Evolutionary conservation across 768 basidiomycete genomes (phyloP).

Genomic region (Boletus eberwhitei): DNA sequence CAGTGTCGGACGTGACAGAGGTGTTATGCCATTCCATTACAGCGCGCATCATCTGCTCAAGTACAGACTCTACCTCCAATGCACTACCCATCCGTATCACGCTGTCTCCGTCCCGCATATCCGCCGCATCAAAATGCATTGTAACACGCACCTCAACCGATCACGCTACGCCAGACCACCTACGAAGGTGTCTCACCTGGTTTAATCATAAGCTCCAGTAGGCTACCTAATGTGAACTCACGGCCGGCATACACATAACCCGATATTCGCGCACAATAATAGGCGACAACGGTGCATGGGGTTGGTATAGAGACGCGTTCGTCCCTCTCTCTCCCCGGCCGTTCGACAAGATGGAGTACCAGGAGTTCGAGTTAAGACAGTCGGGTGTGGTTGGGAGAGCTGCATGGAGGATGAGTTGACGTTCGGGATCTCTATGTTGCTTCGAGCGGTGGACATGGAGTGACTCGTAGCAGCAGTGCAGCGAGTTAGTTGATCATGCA

Average conservation of each 20-base stretch:
- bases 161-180: slow-evolving; percentile 2
- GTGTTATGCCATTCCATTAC: not conserved
- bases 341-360: slow-evolving; percentile 46
- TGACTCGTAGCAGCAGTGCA: not conserved
- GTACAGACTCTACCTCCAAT: slow-evolving; percentile 25
- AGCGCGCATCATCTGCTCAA: slow-evolving; percentile 21
- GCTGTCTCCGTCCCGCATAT: slow-evolving; percentile 5
- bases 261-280: slow-evolving; percentile 14
- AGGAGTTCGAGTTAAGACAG: slow-evolving; percentile 39
- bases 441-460: slow-evolving; percentile 37
- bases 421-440: slow-evolving; percentile 45
- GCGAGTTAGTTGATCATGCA: not conserved
- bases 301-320: slow-evolving; percentile 40
- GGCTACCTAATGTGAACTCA: not conserved
- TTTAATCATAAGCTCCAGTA: not conserved
- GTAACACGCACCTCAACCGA: slow-evolving; percentile 10
- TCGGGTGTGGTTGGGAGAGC: slow-evolving; percentile 34
- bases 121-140: slow-evolving; percentile 18
- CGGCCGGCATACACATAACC: slow-evolving; percentile 23
- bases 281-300: slow-evolving; percentile 20
- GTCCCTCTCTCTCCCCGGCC: slow-evolving; percentile 47
- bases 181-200: slow-evolving; percentile 8
- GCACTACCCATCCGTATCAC: slow-evolving; percentile 9
- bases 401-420: slow-evolving; percentile 25
- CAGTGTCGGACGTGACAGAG: slow-evolving; percentile 14